phyloP scores from a whole-genome alignment of 2,329 filamentous ascomycete genomes.

The Epicoccum sorghinum region DNA sequence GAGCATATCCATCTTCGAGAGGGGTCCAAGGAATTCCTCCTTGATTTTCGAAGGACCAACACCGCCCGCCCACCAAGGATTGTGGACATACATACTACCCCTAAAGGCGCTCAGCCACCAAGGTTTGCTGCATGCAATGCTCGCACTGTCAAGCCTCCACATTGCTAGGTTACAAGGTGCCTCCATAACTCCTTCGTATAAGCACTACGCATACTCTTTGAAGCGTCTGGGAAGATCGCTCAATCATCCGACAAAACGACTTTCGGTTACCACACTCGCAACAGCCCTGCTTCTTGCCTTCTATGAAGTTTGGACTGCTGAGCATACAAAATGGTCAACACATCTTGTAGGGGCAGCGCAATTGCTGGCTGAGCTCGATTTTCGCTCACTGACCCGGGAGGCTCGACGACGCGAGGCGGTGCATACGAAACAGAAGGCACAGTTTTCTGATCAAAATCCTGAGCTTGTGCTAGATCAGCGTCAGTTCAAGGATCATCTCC shows the following conservation, averaged over 20 bases:
- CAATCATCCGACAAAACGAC: constrained; percentile 70
- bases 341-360: constrained; percentile 86
- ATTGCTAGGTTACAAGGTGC: constrained; percentile 80
- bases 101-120: constrained; percentile 82
- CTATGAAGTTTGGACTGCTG: constrained; percentile 93
- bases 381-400: constrained; percentile 72
- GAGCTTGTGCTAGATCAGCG: constrained; percentile 40
- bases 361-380: constrained; percentile 82
- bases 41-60: constrained; percentile 63
- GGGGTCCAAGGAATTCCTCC: constrained; percentile 75
- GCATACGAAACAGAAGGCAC: constrained; percentile 49
- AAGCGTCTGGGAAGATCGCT: constrained; percentile 79
- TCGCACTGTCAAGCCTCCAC: constrained; percentile 85
- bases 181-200: constrained; percentile 79
- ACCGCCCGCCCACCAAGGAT: constrained; percentile 40
- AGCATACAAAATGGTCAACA: constrained; percentile 94
- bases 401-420: constrained; percentile 69
- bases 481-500: constrained; percentile 40
- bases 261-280: constrained; percentile 81
- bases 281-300: constrained; percentile 85
- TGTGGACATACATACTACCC: constrained; percentile 76
- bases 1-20: constrained; percentile 84
- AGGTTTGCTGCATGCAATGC: constrained; percentile 87
- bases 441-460: constrained; percentile 39
- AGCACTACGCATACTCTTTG: constrained; percentile 88